Evolutionary conservation across 2,329 filamentous ascomycete species (phyloP), one percentile per base, ranked within the genome.

Genomic region (Alternaria brassicae): DNA sequence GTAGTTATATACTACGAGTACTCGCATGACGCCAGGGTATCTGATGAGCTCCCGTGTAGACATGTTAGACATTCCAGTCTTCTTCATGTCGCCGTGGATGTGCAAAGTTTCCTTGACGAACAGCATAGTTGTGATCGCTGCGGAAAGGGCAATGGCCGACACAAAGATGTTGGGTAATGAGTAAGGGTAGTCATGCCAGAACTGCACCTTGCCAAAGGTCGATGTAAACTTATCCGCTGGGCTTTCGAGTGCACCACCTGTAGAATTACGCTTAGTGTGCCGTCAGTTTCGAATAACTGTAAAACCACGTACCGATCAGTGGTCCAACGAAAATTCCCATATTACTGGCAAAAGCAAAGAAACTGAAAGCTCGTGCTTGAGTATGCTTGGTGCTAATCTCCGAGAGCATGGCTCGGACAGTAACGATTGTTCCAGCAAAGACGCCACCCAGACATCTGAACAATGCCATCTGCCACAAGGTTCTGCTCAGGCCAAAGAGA

Each of bases 321-420:
- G 91, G 90, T 0, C 91, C 91, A 2, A 92, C 28, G 58, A 92
- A 87, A 42, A 94, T 87, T 4, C 91, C 91, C 8, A 93, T 21
- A 65, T 94, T 94, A 4, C 87, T 87, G 0, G 85, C 82, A 71
- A 94, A 91, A 9, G 90, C 89, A 72, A 93, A 93, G 81, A 87
- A 90, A 70, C 88, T 88, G 71, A 93, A 95, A 0, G 89, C 87
- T 27, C 83, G 80, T 0, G 91, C 91, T 76, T 93, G 91, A 0
- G 88, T 93, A 62, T 85, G 83, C 5, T 84, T 79, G 0, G 88
- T 91, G 74, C 87, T 89, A 66, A 88, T 86, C 77, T 95, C 91
- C 17, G 86, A 85, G 28, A 94, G 82, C 89, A 94, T 93, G 6
- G 91, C 88, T 27, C 91, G 84, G 55, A 94, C 86, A 6, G 91